These are phyloP conservation scores for Acidomyces sp. DNA, from an alignment of 495 filamentous ascomycete species.

Conservation along the genomic window DNA sequence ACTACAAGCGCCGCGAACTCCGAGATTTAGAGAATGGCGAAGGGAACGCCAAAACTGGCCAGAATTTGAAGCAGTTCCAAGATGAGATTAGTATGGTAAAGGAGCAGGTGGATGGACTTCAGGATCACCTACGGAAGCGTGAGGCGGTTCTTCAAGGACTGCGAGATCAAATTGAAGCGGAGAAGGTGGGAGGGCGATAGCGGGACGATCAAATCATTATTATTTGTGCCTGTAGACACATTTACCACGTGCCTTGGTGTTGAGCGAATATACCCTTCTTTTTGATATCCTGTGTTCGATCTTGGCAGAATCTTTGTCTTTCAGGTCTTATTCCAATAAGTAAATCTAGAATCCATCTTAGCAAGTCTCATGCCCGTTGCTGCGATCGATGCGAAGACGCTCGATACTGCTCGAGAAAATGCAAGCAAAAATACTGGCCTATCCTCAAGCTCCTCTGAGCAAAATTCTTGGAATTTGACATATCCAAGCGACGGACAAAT, in stretches of 20 bases:
- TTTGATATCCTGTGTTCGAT: too few species aligned
- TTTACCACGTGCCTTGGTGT: constrained; percentile 1
- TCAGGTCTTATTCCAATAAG: too few species aligned
- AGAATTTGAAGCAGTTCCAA: constrained; percentile 38
- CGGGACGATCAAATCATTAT: background rate
- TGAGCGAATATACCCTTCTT: too few species aligned
- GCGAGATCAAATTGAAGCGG: constrained; percentile 45
- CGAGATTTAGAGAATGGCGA: constrained; percentile 34
- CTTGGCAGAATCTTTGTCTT: too few species aligned
- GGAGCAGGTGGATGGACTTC: constrained; percentile 35
- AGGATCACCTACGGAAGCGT: constrained; percentile 29
- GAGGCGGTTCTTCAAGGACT: constrained; percentile 43
- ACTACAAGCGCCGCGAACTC: constrained; percentile 58
- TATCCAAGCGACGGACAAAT: too few species aligned
- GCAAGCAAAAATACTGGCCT: too few species aligned
- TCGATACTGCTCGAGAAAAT: too few species aligned
- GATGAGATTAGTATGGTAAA: constrained; percentile 33
- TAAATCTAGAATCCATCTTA: too few species aligned
- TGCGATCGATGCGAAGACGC: too few species aligned
- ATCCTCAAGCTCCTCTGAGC: too few species aligned
- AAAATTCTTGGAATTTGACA: too few species aligned
- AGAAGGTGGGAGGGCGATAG: constrained; percentile 25
- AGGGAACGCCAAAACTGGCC: constrained; percentile 24
- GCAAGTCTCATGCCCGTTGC: too few species aligned
- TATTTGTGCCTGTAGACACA: constrained; percentile 1